A percentile compares a stretch with the other conserved stretches of the same genome.
Conservation (phyloP, 2,329 filamentous ascomycete genomes). For the Verticillium klebahnii region DNA sequence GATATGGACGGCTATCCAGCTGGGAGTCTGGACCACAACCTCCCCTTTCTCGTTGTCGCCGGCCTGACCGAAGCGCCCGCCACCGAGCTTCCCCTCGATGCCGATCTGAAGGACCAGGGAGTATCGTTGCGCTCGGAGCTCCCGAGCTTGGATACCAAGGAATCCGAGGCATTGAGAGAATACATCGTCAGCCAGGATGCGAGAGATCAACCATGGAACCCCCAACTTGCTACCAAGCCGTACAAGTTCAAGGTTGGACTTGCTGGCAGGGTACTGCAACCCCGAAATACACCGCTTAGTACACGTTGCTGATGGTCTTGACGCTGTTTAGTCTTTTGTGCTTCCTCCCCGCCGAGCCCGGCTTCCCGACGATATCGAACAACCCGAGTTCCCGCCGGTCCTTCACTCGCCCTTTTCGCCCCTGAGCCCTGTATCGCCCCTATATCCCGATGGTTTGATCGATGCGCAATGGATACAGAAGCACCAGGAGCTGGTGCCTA, state of each 20-base stretch:
- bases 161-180: slow-evolving; percentile 60
- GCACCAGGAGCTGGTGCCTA: slow-evolving; percentile 79
- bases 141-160: slow-evolving; percentile 59
- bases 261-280: slow-evolving; percentile 66
- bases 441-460: slow-evolving; percentile 88
- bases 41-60: slow-evolving; percentile 78
- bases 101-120: slow-evolving; percentile 52
- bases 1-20: slow-evolving; percentile 74
- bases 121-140: slow-evolving; percentile 66
- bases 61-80: slow-evolving; percentile 53
- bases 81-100: slow-evolving; percentile 37
- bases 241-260: slow-evolving; percentile 66
- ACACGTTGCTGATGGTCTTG: slow-evolving; percentile 17
- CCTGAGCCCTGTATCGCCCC: slow-evolving; percentile 72
- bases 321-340: slow-evolving; percentile 41
- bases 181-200: slow-evolving; percentile 65
- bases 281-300: slow-evolving; percentile 19
- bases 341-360: slow-evolving; percentile 54
- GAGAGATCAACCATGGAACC: slow-evolving; percentile 62
- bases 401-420: slow-evolving; percentile 91
- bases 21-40: slow-evolving; percentile 80
- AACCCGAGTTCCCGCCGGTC: slow-evolving; percentile 43
- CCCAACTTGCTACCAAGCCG: slow-evolving; percentile 44
- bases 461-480: slow-evolving; percentile 80
- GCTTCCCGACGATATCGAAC: slow-evolving; percentile 46